A percentile compares a stretch with the other conserved stretches of the same genome.
phyloP scores from a whole-genome alignment of 2,329 filamentous ascomycete species.

The Microsporum canis region DNA sequence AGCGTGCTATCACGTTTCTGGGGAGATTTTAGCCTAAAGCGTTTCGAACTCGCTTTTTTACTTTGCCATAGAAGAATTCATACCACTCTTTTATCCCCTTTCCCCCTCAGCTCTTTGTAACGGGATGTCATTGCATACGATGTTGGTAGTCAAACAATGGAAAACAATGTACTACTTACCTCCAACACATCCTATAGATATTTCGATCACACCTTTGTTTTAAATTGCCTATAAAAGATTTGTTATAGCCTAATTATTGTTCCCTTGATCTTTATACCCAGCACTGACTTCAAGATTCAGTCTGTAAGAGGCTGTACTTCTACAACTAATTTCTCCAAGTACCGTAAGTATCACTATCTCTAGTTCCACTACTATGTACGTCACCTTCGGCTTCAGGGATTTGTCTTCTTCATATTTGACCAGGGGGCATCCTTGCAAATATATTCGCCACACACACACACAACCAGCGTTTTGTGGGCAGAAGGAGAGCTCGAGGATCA shows the following conservation, averaged over 20 bases:
- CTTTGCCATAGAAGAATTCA: neutral
- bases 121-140: neutral
- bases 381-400: neutral
- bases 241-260: no score
- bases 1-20: conserved; percentile 26
- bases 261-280: no score
- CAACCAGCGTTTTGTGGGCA: neutral
- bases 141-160: neutral
- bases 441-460: neutral
- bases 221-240: no score
- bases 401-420: neutral
- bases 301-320: neutral
- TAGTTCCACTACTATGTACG: neutral
- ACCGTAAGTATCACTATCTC: no score
- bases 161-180: neutral
- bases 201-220: no score
- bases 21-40: neutral
- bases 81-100: neutral
- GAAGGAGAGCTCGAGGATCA: neutral
- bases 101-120: neutral
- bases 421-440: neutral
- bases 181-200: neutral
- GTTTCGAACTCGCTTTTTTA: neutral
- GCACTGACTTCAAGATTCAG: no score
- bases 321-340: neutral